These are phyloP conservation scores for Fusarium tricinctum DNA, from an alignment of 2,329 filamentous ascomycete species.

Conservation along the genomic window DNA sequence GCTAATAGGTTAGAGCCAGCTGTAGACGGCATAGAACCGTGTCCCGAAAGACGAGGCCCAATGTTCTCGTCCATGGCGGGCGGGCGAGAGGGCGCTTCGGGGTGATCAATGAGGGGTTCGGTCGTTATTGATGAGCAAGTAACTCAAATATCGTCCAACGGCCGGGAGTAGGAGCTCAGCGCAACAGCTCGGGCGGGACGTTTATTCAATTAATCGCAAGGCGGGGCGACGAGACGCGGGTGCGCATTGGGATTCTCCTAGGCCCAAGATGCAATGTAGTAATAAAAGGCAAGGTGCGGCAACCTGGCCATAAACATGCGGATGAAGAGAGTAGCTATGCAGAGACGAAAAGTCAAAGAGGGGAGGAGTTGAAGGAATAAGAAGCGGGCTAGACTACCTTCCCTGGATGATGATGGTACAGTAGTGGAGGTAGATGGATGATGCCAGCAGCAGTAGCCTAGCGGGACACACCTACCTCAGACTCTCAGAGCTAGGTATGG, in stretches of 20 bases:
- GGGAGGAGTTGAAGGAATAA: constrained; percentile 35
- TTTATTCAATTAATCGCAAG: constrained; percentile 38
- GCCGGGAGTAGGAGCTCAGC: constrained; percentile 36
- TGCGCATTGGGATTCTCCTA: constrained; percentile 38
- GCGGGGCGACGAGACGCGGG: constrained; percentile 22
- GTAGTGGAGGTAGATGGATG: constrained; percentile 36
- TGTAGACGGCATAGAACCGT: constrained; percentile 52
- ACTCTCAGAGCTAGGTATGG: constrained; percentile 23
- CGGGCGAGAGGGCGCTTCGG: constrained; percentile 9
- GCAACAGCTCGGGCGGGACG: constrained; percentile 36
- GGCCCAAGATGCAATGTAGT: constrained; percentile 9
- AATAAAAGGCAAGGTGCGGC: constrained; percentile 6
- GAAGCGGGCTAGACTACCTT: constrained; percentile 34
- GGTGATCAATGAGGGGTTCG: not conserved
- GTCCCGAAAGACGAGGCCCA: constrained; percentile 53
- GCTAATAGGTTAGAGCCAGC: constrained; percentile 52
- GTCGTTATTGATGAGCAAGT: constrained; percentile 15
- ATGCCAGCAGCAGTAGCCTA: constrained; percentile 51
- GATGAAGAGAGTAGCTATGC: constrained; percentile 21
- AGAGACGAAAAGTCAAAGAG: constrained; percentile 28
- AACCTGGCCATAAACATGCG: constrained; percentile 11
- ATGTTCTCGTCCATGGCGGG: constrained; percentile 58
- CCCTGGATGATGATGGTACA: constrained; percentile 20
- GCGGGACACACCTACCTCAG: constrained; percentile 22
- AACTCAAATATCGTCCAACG: constrained; percentile 32